Percentiles rank a stretch among this genome's conserved stretches.
Conservation (phyloP, 78 protist species). For the Tieghemostelium lacteum region DNA sequence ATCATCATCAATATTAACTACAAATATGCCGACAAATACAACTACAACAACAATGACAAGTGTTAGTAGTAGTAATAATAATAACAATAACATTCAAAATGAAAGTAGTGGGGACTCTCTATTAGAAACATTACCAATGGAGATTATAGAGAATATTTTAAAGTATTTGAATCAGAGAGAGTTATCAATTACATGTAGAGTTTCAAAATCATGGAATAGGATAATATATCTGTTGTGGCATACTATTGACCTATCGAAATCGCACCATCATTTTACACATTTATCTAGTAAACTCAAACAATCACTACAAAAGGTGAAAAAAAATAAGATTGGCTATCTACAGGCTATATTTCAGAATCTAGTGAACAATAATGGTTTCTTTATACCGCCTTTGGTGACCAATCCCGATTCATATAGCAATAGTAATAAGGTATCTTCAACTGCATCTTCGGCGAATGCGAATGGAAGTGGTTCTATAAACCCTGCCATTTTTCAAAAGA, state of each 20-base stretch:
- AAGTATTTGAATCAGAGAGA: slow-evolving; percentile 31
- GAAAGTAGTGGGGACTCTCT: background rate
- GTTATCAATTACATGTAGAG: slow-evolving; percentile 2
- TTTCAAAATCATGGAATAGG: slow-evolving; percentile 16
- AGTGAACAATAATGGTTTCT: slow-evolving; percentile 57
- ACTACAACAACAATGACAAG: too few relatives aligned
- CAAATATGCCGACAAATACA: background rate
- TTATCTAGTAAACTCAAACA: background rate
- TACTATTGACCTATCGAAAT: slow-evolving; percentile 61
- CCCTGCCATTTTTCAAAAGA: background rate
- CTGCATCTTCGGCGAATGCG: background rate
- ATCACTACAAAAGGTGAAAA: background rate
- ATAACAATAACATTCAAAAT: background rate
- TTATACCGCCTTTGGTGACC: slow-evolving; percentile 32
- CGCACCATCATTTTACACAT: slow-evolving; percentile 56
- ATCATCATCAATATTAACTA: too few relatives aligned
- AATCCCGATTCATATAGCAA: too few relatives aligned
- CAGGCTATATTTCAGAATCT: slow-evolving; percentile 45
- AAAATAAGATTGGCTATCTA: background rate
- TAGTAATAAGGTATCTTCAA: too few relatives aligned
- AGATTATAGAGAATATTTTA: slow-evolving; percentile 41
- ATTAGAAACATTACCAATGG: slow-evolving; percentile 31
- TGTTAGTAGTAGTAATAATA: background rate
- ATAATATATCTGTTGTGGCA: slow-evolving; percentile 31
- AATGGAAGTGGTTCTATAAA: background rate